Evolutionary conservation across 1,139 yeast genomes (phyloP).

Genomic region (Geotrichum bryndzae): DNA sequence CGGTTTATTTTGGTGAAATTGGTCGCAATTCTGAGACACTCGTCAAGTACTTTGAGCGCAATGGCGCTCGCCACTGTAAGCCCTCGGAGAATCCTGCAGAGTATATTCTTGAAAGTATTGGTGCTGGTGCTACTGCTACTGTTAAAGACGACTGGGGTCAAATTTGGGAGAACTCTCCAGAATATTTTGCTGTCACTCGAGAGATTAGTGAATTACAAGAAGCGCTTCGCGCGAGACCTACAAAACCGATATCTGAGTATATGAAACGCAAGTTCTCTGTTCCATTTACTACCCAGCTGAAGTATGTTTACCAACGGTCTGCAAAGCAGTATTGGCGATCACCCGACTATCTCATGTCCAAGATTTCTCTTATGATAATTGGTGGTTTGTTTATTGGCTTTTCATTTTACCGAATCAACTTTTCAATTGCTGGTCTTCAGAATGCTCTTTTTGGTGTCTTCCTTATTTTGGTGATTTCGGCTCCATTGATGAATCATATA

Average conservation of each 20-base stretch:
- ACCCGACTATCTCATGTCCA: constrained; percentile 28
- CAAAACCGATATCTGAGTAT: constrained; percentile 25
- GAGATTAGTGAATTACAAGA: constrained; percentile 40
- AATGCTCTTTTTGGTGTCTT: constrained; percentile 49
- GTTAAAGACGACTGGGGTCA: constrained; percentile 56
- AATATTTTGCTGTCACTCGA: constrained; percentile 39
- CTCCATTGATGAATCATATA: constrained; percentile 53
- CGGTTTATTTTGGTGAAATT: constrained; percentile 72
- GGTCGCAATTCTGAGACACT: constrained; percentile 56
- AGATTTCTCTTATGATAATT: constrained; percentile 26
- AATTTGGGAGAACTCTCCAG: constrained; percentile 55
- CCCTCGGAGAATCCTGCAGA: constrained; percentile 67
- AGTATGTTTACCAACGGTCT: constrained; percentile 35
- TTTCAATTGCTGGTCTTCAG: constrained; percentile 46
- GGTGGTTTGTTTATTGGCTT: constrained; percentile 52
- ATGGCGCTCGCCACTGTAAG: constrained; percentile 60
- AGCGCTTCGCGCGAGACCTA: constrained; percentile 25
- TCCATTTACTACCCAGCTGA: constrained; percentile 34
- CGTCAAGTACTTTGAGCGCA: constrained; percentile 58
- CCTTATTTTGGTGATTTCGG: constrained; percentile 45
- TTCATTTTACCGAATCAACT: constrained; percentile 48
- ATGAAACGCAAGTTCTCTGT: constrained; percentile 27
- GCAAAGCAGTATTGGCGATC: constrained; percentile 39
- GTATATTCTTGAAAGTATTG: constrained; percentile 70
- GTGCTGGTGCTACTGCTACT: constrained; percentile 68